phyloP scores from a whole-genome alignment of 352 stramenopile genomes.

The Pythium dissotocum region DNA sequence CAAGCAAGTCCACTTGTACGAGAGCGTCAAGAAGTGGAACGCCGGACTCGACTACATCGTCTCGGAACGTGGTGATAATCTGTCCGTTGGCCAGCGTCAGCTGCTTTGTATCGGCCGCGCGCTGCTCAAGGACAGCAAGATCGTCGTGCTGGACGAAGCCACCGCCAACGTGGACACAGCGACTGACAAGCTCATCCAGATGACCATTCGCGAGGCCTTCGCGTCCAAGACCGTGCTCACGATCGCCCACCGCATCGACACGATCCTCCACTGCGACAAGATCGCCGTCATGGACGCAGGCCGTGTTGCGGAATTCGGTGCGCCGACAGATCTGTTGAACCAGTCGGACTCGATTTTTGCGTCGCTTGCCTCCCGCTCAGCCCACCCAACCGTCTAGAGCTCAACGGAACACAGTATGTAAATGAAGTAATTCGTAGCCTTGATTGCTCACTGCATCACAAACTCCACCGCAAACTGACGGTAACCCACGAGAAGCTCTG shows the following conservation, averaged over 20 bases:
- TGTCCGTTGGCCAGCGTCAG: slow-evolving; percentile 89
- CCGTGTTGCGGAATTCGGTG: slow-evolving; percentile 88
- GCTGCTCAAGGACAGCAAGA: slow-evolving; percentile 83
- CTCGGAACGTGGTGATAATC: neutral
- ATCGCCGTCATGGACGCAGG: slow-evolving; percentile 90
- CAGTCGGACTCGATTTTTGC: slow-evolving; percentile 79
- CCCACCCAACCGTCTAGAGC: neutral
- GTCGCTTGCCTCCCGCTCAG: slow-evolving; percentile 19
- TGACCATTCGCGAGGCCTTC: slow-evolving; percentile 87
- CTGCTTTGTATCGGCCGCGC: slow-evolving; percentile 93
- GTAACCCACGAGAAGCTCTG: too few species aligned
- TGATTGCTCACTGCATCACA: too few species aligned
- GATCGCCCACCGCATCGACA: slow-evolving; percentile 94
- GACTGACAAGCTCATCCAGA: slow-evolving; percentile 61
- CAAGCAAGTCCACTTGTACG: slow-evolving; percentile 65
- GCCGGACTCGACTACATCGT: neutral
- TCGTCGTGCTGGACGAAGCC: slow-evolving; percentile 96
- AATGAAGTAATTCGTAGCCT: too few species aligned
- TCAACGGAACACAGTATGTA: too few species aligned
- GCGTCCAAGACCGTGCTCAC: slow-evolving; percentile 86
- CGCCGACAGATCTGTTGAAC: slow-evolving; percentile 66
- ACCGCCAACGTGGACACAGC: slow-evolving; percentile 80
- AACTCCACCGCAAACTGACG: too few species aligned
- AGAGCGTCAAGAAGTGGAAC: slow-evolving; percentile 40
- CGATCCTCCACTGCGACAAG: slow-evolving; percentile 90